phyloP scores from a whole-genome alignment of 2,329 filamentous ascomycete genomes.

The Ilyonectria mors-panacis region DNA sequence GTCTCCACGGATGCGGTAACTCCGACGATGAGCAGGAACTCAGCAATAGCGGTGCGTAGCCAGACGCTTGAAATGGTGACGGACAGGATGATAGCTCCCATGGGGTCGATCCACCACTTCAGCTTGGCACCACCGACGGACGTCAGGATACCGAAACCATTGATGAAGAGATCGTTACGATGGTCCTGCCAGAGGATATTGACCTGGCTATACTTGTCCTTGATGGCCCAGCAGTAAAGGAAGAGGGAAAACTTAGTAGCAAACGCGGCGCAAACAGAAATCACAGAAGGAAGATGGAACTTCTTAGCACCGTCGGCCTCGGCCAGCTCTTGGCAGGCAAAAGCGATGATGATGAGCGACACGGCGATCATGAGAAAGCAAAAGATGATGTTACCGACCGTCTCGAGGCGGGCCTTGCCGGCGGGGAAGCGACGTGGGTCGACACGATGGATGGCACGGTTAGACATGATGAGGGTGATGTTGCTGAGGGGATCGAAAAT shows the following conservation, averaged over 20 bases:
- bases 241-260: constrained; percentile 87
- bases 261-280: constrained; percentile 89
- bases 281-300: constrained; percentile 87
- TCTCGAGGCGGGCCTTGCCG: constrained; percentile 94
- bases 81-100: constrained; percentile 89
- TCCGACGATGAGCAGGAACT: constrained; percentile 93
- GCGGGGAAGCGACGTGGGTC: constrained; percentile 90
- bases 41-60: constrained; percentile 86
- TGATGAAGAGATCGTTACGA: constrained; percentile 97
- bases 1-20: constrained; percentile 88
- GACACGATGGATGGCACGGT: constrained; percentile 89
- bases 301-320: constrained; percentile 68
- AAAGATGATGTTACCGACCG: constrained; percentile 95
- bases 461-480: constrained; percentile 86
- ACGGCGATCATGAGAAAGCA: constrained; percentile 97
- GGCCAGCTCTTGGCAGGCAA: constrained; percentile 81
- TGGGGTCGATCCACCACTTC: constrained; percentile 94
- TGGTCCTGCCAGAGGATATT: constrained; percentile 97
- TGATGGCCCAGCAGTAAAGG: constrained; percentile 91
- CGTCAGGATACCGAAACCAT: constrained; percentile 91
- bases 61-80: constrained; percentile 84
- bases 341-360: constrained; percentile 91
- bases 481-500: constrained; percentile 95
- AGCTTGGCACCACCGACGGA: constrained; percentile 93
- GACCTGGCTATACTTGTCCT: constrained; percentile 92